These are phyloP conservation scores for Cutaneotrichosporon cavernicola DNA, from an alignment of 1,284 basidiomycete species.

Conservation along the genomic window DNA sequence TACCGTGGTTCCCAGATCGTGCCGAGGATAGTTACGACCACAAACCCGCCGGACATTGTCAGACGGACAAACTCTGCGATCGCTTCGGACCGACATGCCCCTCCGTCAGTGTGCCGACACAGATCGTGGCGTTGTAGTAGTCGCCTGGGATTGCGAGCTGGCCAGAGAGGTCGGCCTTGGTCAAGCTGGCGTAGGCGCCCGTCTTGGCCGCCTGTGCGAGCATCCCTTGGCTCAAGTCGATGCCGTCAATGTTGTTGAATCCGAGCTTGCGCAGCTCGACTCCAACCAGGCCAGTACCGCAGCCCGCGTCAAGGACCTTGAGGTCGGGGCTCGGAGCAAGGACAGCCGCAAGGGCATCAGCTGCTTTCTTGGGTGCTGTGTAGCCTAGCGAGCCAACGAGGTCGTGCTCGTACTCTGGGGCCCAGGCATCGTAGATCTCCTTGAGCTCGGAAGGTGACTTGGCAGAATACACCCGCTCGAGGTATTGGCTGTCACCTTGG, in stretches of 20 bases:
- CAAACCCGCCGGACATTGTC: not conserved
- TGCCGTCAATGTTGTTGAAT: constrained; percentile 9
- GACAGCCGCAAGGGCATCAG: not conserved
- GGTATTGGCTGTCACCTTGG: constrained; percentile 22
- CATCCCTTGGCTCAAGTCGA: constrained; percentile 19
- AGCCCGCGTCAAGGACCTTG: constrained; percentile 17
- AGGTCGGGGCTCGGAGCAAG: not conserved
- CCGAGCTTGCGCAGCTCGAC: constrained; percentile 1
- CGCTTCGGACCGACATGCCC: constrained; percentile 16
- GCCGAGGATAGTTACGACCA: constrained; percentile 13
- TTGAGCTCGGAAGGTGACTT: constrained; percentile 1
- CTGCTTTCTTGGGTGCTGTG: constrained; percentile 8
- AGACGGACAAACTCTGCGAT: constrained; percentile 18
- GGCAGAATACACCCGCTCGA: constrained; percentile 7
- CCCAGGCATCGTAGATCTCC: constrained; percentile 33
- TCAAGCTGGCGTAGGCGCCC: constrained; percentile 12
- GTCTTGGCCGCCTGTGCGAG: constrained; percentile 13
- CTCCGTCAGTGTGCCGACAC: constrained; percentile 19
- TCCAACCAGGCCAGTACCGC: constrained; percentile 20
- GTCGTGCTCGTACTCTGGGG: constrained; percentile 34
- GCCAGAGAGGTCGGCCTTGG: constrained; percentile 8
- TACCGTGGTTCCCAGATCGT: constrained; percentile 14
- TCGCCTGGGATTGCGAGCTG: not conserved
- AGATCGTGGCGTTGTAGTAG: constrained; percentile 11
- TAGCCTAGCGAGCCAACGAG: constrained; percentile 5